Conservation (phyloP, 108 stramenopile species). For the Cylindrotheca closterium region DNA sequence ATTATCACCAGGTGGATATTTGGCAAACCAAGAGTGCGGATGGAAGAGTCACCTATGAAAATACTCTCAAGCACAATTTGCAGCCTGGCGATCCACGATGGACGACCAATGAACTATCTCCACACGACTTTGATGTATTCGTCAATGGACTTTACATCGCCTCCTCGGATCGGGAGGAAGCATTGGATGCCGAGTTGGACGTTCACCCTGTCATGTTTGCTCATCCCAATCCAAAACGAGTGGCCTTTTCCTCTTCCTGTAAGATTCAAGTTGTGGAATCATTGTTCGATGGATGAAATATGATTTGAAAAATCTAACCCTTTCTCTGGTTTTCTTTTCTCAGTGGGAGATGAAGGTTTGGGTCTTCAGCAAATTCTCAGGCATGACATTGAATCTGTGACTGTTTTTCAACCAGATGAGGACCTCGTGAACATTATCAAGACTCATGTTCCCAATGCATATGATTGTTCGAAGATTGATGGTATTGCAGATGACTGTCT, state of each 20-base stretch:
- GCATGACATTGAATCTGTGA: background rate
- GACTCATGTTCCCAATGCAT: background rate
- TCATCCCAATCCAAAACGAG: background rate
- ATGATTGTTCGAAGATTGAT: constrained; percentile 2
- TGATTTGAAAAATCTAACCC: constrained; percentile 55
- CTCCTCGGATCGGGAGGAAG: constrained; percentile 32
- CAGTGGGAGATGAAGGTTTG: background rate
- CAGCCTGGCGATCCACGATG: constrained; percentile 51
- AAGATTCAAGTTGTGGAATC: background rate
- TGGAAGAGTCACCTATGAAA: constrained; percentile 20
- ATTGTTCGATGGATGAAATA: background rate
- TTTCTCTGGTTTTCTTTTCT: constrained; percentile 65
- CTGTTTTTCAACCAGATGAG: background rate
- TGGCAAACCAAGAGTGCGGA: background rate
- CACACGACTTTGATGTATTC: constrained; percentile 37
- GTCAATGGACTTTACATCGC: background rate
- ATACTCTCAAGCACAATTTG: constrained; percentile 37
- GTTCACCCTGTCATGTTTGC: constrained; percentile 1
- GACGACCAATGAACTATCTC: constrained; percentile 37
- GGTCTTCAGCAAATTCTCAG: background rate
- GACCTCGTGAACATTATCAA: background rate
- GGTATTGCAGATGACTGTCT: constrained; percentile 67
- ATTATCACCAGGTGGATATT: background rate
- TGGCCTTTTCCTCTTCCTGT: background rate
- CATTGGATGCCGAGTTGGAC: constrained; percentile 19